Evolutionary conservation across 345 rosid genomes (phyloP), one percentile per base, ranked within the genome.

Genomic region (Punica granatum): DNA sequence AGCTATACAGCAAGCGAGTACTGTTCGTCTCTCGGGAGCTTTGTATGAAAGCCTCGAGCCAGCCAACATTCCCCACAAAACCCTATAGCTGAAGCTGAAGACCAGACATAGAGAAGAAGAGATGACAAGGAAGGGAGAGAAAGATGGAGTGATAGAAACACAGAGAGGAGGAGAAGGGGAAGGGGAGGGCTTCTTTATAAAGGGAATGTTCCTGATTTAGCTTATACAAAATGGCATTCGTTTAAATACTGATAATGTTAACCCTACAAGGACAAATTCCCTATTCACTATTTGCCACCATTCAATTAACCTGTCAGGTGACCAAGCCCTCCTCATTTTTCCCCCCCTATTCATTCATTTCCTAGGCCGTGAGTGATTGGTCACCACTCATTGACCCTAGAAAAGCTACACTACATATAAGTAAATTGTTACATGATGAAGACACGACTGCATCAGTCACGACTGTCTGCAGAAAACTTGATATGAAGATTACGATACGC

Each of bases 11-110:
- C 11, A 48, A 33, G 26, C 32, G n/a, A 16, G 1, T 21, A 37
- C 36, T 21, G 46, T 61, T 61, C 21, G 34, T 26, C 61, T 56
- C 18, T 56, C 14, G 34, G 1, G 33, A 25, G 21, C 19, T 30
- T 33, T 32, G 70, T 31, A 72, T 36, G 65, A 41, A 72, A 72
- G 81, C 84, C 65, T 80, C 79, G 77, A 69, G 73, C 81, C 81
- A 80, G 78, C 75, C 79, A 74, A 69, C 79, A 71, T 75, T 74
- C 79, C 84, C 66, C 76, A 60, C 80, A 80, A 76, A 63, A 54
- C 54, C 67, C 69, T 37, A 44, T n/a, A 58, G 63, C 31, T 37
- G 12, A n/a, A 43, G 39, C 33, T 41, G 41, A 8, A 34, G 16
- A 37, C 19, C 28, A 66, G 25, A 48, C 67, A 36, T 66, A 25